These are phyloP conservation scores for Alternaria dauci DNA, from an alignment of 2,329 filamentous ascomycete genomes.

Conservation along the genomic window DNA sequence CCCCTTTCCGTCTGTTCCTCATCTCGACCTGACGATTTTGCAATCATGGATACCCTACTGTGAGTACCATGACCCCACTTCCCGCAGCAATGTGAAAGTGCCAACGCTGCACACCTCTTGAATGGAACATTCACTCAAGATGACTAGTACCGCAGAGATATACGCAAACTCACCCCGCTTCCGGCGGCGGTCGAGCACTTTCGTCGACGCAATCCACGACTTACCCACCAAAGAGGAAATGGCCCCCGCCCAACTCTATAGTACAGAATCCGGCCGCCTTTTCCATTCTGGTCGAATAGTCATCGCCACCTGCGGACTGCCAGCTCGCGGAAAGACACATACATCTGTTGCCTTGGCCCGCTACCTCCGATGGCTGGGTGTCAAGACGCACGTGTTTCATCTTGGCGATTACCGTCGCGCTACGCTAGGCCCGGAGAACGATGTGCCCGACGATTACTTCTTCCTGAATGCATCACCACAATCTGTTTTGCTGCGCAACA, in stretches of 20 bases:
- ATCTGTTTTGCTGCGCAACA: slow-evolving; percentile 92
- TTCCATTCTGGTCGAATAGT: slow-evolving; percentile 98
- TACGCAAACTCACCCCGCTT: slow-evolving; percentile 90
- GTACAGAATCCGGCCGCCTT: slow-evolving; percentile 93
- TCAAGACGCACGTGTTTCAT: slow-evolving; percentile 98
- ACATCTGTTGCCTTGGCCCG: slow-evolving; percentile 94
- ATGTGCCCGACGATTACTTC: slow-evolving; percentile 97
- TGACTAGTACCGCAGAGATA: slow-evolving; percentile 81
- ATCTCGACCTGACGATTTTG: slow-evolving; percentile 17
- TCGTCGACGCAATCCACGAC: slow-evolving; percentile 97
- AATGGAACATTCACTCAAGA: slow-evolving; percentile 27
- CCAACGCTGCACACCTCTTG: slow-evolving; percentile 4
- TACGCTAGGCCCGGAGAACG: slow-evolving; percentile 81
- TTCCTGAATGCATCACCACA: slow-evolving; percentile 92
- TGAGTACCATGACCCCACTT: slow-evolving; percentile 54
- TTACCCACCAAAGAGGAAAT: slow-evolving; percentile 81
- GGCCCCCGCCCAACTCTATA: slow-evolving; percentile 96
- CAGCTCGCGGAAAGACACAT: slow-evolving; percentile 96
- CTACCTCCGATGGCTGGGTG: slow-evolving; percentile 95
- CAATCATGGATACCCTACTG: slow-evolving; percentile 68
- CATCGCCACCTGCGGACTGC: slow-evolving; percentile 94
- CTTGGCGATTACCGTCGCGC: slow-evolving; percentile 95
- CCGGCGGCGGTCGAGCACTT: slow-evolving; percentile 91
- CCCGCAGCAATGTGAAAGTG: slow-evolving; percentile 19
- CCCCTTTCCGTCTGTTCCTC: slow-evolving; percentile 12